Evolutionary conservation across 129 eudicot genomes (phyloP).

Genomic region (Lactuca saligna): DNA sequence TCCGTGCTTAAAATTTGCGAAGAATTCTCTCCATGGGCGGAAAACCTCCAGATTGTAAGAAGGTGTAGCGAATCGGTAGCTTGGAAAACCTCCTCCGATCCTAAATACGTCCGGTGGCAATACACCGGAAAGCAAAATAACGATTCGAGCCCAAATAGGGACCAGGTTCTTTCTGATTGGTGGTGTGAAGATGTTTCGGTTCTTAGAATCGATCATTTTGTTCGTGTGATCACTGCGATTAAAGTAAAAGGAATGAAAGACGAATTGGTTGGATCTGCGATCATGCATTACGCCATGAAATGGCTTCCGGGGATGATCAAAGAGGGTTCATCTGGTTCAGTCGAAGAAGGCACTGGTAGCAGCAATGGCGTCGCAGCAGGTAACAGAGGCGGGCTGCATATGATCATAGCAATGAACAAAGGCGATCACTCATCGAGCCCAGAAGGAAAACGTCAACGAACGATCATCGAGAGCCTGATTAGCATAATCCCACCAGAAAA

Average conservation of each 20-base stretch:
- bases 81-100: slow-evolving; percentile 84
- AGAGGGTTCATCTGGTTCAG: slow-evolving; percentile 43
- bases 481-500: slow-evolving; percentile 87
- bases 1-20: slow-evolving; percentile 76
- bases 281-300: slow-evolving; percentile 69
- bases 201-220: slow-evolving; percentile 82
- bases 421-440: slow-evolving; percentile 41
- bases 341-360: slow-evolving; percentile 39
- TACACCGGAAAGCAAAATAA: slow-evolving; percentile 47
- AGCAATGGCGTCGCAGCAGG: slow-evolving; percentile 25
- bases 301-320: slow-evolving; percentile 68
- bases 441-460: slow-evolving; percentile 61
- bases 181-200: slow-evolving; percentile 88
- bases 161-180: slow-evolving; percentile 70
- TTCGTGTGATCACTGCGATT: slow-evolving; percentile 79
- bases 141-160: slow-evolving; percentile 55
- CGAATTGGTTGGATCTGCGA: slow-evolving; percentile 66
- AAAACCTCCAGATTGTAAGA: slow-evolving; percentile 87
- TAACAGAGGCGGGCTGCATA: slow-evolving; percentile 56
- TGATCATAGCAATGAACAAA: slow-evolving; percentile 55
- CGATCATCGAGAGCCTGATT: slow-evolving; percentile 81
- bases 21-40: slow-evolving; percentile 85
- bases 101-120: slow-evolving; percentile 67
- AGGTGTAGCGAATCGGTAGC: slow-evolving; percentile 90
- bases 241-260: slow-evolving; percentile 84